phyloP scores from a whole-genome alignment of 345 rosid species.

The Euphorbia pulcherrima region DNA sequence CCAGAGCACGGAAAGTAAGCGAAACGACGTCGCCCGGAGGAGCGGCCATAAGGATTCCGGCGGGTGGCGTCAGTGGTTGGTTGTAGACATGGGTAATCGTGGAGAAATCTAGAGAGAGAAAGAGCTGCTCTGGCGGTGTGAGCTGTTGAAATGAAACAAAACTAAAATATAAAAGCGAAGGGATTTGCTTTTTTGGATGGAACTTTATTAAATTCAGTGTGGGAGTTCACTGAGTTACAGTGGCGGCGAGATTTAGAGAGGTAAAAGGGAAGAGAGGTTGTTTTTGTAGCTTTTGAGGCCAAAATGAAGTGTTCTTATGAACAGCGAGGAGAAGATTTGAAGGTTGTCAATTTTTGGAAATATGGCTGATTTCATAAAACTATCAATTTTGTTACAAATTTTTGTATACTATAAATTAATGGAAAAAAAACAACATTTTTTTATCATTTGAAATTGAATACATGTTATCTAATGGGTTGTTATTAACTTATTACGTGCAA shows the following conservation, averaged over 20 bases:
- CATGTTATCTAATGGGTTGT: too few relatives aligned
- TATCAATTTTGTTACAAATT: too few relatives aligned
- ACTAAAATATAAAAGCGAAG: not conserved
- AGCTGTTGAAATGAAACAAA: slow-evolving; percentile 1
- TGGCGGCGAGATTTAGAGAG: slow-evolving; percentile 17
- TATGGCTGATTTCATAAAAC: too few relatives aligned
- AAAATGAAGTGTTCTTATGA: too few relatives aligned
- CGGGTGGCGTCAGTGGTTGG: not conserved
- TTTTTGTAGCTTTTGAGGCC: not conserved
- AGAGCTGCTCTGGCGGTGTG: slow-evolving; percentile 20
- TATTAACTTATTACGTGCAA: too few relatives aligned
- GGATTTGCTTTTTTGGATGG: not conserved
- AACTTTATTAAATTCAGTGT: slow-evolving; percentile 16
- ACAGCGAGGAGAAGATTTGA: too few relatives aligned
- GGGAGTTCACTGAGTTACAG: slow-evolving; percentile 10
- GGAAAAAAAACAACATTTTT: too few relatives aligned
- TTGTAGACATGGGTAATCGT: slow-evolving; percentile 24
- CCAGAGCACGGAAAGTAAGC: slow-evolving; percentile 60
- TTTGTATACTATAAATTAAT: too few relatives aligned
- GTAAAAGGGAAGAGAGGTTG: not conserved
- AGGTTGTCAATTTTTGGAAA: too few relatives aligned
- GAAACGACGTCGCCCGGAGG: slow-evolving; percentile 45
- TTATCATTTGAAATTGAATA: too few relatives aligned
- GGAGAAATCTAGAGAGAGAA: not conserved
- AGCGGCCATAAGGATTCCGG: slow-evolving; percentile 26